phyloP scores from a whole-genome alignment of 75 land plant genomes.

The Selaginella tamariscina region DNA sequence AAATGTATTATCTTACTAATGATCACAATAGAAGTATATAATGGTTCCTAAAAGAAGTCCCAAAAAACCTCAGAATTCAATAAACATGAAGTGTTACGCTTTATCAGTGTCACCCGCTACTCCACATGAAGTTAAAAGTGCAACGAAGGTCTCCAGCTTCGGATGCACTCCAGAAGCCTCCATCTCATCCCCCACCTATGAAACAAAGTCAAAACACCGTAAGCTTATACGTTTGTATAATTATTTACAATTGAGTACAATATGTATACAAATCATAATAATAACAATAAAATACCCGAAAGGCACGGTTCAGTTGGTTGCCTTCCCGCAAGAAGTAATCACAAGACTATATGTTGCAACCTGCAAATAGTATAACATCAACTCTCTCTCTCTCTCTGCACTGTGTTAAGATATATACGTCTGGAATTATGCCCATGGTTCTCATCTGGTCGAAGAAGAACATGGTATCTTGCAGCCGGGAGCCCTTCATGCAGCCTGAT shows the following conservation, averaged over 20 bases:
- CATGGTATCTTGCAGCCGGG: conserved; percentile 69
- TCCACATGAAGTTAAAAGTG: conserved; percentile 72
- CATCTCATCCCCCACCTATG: conserved; percentile 82
- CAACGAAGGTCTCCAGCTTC: conserved; percentile 63
- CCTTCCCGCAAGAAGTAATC: conserved; percentile 77
- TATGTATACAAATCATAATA: not conserved
- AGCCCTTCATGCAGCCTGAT: conserved; percentile 70
- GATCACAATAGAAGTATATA: too few species aligned
- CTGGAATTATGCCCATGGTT: conserved; percentile 72
- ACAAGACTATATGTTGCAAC: conserved; percentile 61
- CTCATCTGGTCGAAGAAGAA: conserved; percentile 85
- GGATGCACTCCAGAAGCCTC: conserved; percentile 53
- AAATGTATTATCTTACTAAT: too few species aligned
- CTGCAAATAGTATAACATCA: conserved; percentile 25
- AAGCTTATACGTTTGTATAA: conserved; percentile 5
- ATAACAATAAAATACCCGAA: conserved; percentile 31
- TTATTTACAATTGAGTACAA: not conserved
- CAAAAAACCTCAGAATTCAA: not conserved
- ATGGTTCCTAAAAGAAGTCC: not conserved
- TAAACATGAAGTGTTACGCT: conserved; percentile 36
- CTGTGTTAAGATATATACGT: conserved; percentile 56
- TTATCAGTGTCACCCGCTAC: conserved; percentile 55
- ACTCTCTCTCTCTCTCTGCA: too few species aligned
- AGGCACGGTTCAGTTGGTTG: conserved; percentile 54
- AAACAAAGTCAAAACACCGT: not conserved